These are phyloP conservation scores for Pythium rishiriense DNA, from an alignment of 352 stramenopile genomes.

Conservation along the genomic window DNA sequence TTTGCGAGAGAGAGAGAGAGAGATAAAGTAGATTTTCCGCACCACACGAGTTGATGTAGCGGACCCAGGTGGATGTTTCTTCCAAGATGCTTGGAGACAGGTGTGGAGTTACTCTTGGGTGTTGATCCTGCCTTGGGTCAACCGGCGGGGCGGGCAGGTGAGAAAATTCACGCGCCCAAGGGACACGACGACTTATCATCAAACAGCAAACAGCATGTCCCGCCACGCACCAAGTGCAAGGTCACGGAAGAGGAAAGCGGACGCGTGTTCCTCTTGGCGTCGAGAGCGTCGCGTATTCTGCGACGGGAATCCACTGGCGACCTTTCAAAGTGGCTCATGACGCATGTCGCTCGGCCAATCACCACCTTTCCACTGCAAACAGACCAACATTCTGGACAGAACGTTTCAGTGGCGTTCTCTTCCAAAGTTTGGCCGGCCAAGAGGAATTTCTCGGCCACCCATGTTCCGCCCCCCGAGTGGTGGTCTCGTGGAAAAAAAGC, in stretches of 20 bases:
- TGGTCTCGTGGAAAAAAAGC: slow-evolving; percentile 1
- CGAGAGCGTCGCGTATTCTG: not conserved
- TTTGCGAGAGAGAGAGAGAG: too few relatives aligned
- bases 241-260: not conserved
- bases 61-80: not conserved
- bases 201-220: not conserved
- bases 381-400: slow-evolving; percentile 11
- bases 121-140: not conserved
- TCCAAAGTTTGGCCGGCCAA: slow-evolving; percentile 7
- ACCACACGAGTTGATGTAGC: not conserved
- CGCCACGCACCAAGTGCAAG: not conserved
- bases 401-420: slow-evolving; percentile 11
- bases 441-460: not conserved
- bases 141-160: not conserved
- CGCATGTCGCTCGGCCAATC: slow-evolving; percentile 8
- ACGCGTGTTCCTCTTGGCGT: not conserved
- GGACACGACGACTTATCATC: not conserved
- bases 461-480: slow-evolving; percentile 4
- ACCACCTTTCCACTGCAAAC: slow-evolving; percentile 1
- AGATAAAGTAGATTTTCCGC: too few relatives aligned
- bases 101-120: not conserved
- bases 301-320: slow-evolving; percentile 5
- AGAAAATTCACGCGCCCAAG: slow-evolving; percentile 10
- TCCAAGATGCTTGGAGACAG: not conserved
- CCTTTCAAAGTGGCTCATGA: slow-evolving; percentile 9